Base-by-base conservation (phyloP, 192 early-diverging fungal genomes). In the Entomortierella parvispora region DNA sequence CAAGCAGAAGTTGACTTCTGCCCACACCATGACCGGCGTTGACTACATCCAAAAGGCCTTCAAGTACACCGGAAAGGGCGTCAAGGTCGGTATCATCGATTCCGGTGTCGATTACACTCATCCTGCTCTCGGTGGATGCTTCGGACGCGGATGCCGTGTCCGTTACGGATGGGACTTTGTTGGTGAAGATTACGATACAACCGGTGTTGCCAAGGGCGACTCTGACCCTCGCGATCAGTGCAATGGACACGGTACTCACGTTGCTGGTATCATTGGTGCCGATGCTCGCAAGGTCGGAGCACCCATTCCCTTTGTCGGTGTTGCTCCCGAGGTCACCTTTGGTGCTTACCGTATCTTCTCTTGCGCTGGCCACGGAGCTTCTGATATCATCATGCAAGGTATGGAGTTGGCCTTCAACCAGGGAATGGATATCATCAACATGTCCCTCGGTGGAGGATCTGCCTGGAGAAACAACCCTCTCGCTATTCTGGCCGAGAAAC, bases 371-470 rank as follows among this genome's bases (percentile, higher is more conserved):
- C 62, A 43, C 25, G 80, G 72, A 17, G 62, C 82, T 1, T 83
- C 85, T 28, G 86, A 88, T 53, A 65, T 89, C 2, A 83, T 92
- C 31, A 81, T 92, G 53, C 28, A 54, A 46, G 56, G 33, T 8
- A 66, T 61, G 67, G 58, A 65, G 33, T 44, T 64, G 18, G 63
- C 63, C 29, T 80, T 58, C 58, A 58, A 64, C 42, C 40, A 70
- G 40, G 45, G 59, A 43, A 59, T 52, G 44, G 22, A 59, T 44
- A 77, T 91, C 14, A 86, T 93, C 66, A 91, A 85, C 60, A 53
- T 93, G 42, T 91, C 89, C 1, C 80, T 93, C 25, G 91, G 90
- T n/a, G n/a, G n/a, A n/a, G n/a, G n/a, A n/a, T n/a, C n/a, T n/a
- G n/a, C n/a, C n/a, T n/a, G n/a, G n/a, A 79, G 81, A 0, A 77